phyloP scores from a whole-genome alignment of 1,284 basidiomycete genomes.

The Ganoderma resinaceum region DNA sequence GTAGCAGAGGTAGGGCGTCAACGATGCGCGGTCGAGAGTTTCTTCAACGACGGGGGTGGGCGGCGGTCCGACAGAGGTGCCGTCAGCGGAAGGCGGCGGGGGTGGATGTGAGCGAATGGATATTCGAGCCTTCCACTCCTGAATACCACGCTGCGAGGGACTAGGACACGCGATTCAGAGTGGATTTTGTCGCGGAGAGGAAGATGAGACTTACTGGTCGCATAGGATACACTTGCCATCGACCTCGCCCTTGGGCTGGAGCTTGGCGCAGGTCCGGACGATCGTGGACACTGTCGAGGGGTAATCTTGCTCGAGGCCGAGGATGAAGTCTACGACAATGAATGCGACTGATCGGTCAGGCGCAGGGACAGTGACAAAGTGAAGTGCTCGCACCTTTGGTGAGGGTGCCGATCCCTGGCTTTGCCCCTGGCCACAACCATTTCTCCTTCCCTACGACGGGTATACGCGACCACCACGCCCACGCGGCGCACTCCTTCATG shows the following conservation, averaged over 20 bases:
- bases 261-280: slow-evolving; percentile 82
- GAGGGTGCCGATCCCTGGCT: slow-evolving; percentile 70
- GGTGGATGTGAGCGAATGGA: slow-evolving; percentile 28
- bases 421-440: slow-evolving; percentile 51
- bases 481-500: slow-evolving; percentile 83
- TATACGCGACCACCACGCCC: slow-evolving; percentile 75
- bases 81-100: not conserved
- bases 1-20: slow-evolving; percentile 33
- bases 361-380: not conserved
- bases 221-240: slow-evolving; percentile 70
- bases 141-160: slow-evolving; percentile 30
- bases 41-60: not conserved
- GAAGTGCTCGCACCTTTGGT: slow-evolving; percentile 67
- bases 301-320: slow-evolving; percentile 82
- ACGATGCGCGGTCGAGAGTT: slow-evolving; percentile 7
- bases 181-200: not conserved
- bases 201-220: slow-evolving; percentile 59
- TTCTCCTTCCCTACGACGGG: slow-evolving; percentile 58
- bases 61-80: not conserved
- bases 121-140: slow-evolving; percentile 35
- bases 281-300: slow-evolving; percentile 92
- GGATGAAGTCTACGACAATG: slow-evolving; percentile 72
- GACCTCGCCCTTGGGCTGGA: slow-evolving; percentile 71
- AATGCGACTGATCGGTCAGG: not conserved
- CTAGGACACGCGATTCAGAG: slow-evolving; percentile 11